Percentiles rank a stretch among this genome's conserved stretches.
Evolutionary conservation across 257 asterid species (phyloP).

Genomic region (Gynochthodes officinalis): DNA sequence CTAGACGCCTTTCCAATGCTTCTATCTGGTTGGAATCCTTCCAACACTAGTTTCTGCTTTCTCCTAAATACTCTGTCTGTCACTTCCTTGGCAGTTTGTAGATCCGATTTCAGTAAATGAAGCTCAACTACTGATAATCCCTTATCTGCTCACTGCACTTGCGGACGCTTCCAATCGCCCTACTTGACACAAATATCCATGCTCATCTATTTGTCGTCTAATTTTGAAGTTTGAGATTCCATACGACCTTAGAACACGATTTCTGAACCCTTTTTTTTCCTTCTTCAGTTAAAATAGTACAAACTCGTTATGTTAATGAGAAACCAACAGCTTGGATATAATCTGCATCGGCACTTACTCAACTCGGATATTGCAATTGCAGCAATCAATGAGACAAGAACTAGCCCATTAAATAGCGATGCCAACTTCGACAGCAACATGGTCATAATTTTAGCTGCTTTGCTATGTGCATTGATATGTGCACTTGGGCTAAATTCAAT

Average conservation of each 20-base stretch:
- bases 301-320: background rate
- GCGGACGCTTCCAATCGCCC: background rate
- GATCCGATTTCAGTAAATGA: background rate
- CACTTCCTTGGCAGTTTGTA: no score
- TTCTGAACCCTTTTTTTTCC: background rate
- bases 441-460: constrained; percentile 60
- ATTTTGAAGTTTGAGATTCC: no score
- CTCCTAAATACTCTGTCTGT: background rate
- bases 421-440: constrained; percentile 55
- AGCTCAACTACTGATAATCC: no score
- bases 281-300: background rate
- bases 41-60: constrained; percentile 14
- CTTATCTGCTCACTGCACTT: background rate
- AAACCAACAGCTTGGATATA: background rate
- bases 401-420: constrained; percentile 16
- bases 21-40: constrained; percentile 30
- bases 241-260: background rate
- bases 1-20: constrained; percentile 8
- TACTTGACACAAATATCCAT: background rate
- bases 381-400: constrained; percentile 12
- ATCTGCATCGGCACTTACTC: constrained; percentile 15
- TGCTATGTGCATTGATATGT: constrained; percentile 58
- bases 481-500: constrained; percentile 58
- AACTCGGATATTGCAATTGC: constrained; percentile 2
- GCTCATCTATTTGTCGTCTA: background rate